Evolutionary conservation across 495 filamentous ascomycete species (phyloP).

Genomic region (Podospora comata): DNA sequence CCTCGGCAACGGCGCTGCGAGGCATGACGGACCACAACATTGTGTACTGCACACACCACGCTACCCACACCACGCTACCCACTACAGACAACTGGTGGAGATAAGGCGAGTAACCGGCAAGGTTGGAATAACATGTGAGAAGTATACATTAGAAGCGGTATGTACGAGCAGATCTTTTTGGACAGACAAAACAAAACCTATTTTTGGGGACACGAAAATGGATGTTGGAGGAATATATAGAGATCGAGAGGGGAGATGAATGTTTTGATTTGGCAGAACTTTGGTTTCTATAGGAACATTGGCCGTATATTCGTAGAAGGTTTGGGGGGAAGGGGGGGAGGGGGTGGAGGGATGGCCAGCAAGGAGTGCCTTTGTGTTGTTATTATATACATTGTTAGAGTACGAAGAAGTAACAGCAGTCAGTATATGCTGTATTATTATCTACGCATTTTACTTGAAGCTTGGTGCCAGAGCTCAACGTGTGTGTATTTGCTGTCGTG

Average conservation of each 20-base stretch:
- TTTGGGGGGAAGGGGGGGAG: too few relatives aligned
- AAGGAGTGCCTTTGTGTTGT: neutral
- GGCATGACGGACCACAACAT: neutral
- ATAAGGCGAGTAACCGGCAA: too few relatives aligned
- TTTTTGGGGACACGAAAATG: too few relatives aligned
- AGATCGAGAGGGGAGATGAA: too few relatives aligned
- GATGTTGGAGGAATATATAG: too few relatives aligned
- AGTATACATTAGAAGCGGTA: too few relatives aligned
- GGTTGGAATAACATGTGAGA: too few relatives aligned
- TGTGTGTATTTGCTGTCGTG: neutral
- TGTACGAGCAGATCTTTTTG: too few relatives aligned
- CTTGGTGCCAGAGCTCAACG: neutral
- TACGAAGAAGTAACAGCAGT: neutral
- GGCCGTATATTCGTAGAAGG: neutral
- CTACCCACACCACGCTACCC: neutral
- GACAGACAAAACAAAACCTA: too few relatives aligned
- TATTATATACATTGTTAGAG: neutral
- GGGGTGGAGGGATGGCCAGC: neutral
- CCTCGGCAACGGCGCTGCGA: neutral
- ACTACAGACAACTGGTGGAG: neutral
- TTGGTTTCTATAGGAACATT: too few relatives aligned
- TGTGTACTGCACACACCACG: neutral
- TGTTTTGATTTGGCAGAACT: too few relatives aligned
- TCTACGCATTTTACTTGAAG: neutral
- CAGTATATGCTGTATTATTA: neutral